phyloP scores from a whole-genome alignment of 2,329 filamentous ascomycete species.

The Alternaria ethzedia region DNA sequence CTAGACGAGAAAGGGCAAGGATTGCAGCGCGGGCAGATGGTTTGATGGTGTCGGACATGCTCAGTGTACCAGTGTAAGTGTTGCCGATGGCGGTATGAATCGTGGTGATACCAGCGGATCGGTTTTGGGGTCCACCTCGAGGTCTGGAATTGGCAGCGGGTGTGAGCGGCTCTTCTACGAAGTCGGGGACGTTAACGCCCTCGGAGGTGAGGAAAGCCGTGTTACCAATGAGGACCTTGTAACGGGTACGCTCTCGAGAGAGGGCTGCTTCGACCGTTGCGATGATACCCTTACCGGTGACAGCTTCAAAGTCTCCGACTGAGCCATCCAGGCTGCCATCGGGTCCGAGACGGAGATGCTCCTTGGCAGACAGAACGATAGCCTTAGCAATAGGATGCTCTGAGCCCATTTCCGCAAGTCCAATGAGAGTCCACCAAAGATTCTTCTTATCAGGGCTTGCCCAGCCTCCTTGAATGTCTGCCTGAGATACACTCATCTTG shows the following conservation, averaged over 20 bases:
- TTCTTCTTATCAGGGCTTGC: conserved; percentile 69
- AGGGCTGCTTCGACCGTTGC: conserved; percentile 80
- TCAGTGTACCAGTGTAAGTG: conserved; percentile 79
- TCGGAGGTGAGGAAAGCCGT: conserved; percentile 76
- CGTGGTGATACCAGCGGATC: conserved; percentile 75
- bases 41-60: conserved; percentile 90
- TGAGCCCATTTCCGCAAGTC: conserved; percentile 92
- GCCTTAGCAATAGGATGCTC: conserved; percentile 96
- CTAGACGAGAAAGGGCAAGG: conserved; percentile 80
- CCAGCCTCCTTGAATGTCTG: conserved; percentile 73
- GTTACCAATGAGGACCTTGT: conserved; percentile 85
- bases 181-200: conserved; percentile 67
- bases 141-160: conserved; percentile 32
- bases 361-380: conserved; percentile 76
- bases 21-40: conserved; percentile 82
- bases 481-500: conserved; percentile 88
- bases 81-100: conserved; percentile 91
- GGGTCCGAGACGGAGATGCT: conserved; percentile 72
- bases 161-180: conserved; percentile 60
- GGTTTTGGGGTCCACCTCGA: conserved; percentile 48
- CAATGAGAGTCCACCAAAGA: conserved; percentile 95
- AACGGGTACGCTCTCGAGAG: conserved; percentile 70
- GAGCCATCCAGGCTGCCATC: conserved; percentile 82
- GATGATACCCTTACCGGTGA: conserved; percentile 83
- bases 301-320: conserved; percentile 82